Conservation (phyloP, 1,284 basidiomycete species). For the Trametes sp. region DNA sequence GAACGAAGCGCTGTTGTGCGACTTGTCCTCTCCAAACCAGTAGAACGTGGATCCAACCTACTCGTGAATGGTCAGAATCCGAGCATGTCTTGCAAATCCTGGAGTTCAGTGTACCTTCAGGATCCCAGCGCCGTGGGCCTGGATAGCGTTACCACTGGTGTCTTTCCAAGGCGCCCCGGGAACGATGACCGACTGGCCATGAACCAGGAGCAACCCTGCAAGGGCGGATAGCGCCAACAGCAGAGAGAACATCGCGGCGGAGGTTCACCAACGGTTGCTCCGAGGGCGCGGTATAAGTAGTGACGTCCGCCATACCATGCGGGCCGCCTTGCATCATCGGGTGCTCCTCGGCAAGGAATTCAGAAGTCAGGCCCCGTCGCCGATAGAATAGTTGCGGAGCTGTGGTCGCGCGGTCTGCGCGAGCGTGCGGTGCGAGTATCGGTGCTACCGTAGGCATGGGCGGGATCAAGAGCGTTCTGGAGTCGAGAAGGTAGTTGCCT, state of each 20-base stretch:
- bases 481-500: not conserved
- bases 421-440: not conserved
- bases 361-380: slow-evolving; percentile 12
- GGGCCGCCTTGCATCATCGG: slow-evolving; percentile 28
- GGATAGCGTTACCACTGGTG: slow-evolving; percentile 67
- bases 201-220: slow-evolving; percentile 18
- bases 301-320: not conserved
- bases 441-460: not conserved
- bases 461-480: not conserved
- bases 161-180: slow-evolving; percentile 72
- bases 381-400: not conserved
- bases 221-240: slow-evolving; percentile 21
- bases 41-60: slow-evolving; percentile 64
- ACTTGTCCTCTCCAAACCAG: slow-evolving; percentile 73
- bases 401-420: slow-evolving; percentile 6
- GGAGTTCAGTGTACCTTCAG: slow-evolving; percentile 54
- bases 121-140: slow-evolving; percentile 69
- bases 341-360: slow-evolving; percentile 20
- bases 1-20: slow-evolving; percentile 62
- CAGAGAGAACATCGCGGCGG: slow-evolving; percentile 31
- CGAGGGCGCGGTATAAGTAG: slow-evolving; percentile 18
- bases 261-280: slow-evolving; percentile 7
- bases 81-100: not conserved
- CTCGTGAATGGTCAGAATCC: not conserved
- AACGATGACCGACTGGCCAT: slow-evolving; percentile 54